phyloP scores from a whole-genome alignment of 108 stramenopile species.

The Schizochytrium sp. region DNA sequence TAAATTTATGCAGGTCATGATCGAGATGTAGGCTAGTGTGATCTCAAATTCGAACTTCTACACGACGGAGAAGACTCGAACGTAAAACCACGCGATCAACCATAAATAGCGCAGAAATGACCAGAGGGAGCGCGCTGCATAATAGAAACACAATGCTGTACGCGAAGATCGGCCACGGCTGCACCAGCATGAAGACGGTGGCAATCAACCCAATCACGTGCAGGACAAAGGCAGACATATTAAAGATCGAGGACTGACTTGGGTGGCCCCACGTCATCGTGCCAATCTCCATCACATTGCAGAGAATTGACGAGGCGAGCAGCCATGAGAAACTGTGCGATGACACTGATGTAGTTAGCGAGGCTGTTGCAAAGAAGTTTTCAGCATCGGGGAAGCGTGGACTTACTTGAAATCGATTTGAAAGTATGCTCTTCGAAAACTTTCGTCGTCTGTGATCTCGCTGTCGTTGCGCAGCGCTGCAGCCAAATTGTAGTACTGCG shows the following conservation, averaged over 20 bases:
- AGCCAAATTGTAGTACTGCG: constrained; percentile 2
- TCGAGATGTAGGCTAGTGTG: background rate
- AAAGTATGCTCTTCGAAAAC: background rate
- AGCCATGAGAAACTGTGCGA: background rate
- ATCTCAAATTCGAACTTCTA: background rate
- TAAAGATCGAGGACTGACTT: background rate
- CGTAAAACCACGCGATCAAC: background rate
- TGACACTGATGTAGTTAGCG: too few relatives aligned
- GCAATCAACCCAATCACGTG: background rate
- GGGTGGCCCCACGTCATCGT: constrained; percentile 12
- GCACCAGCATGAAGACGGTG: background rate
- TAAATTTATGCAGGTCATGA: too few relatives aligned
- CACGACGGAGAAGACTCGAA: background rate
- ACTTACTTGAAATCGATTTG: constrained; percentile 1
- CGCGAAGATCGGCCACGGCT: constrained; percentile 7
- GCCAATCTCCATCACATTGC: background rate
- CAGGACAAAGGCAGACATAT: background rate
- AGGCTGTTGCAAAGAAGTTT: too few relatives aligned
- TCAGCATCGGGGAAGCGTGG: too few relatives aligned
- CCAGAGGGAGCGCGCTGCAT: background rate
- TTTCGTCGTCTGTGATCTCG: background rate
- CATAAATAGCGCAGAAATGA: background rate
- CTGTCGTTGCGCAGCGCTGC: background rate
- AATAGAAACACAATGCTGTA: background rate
- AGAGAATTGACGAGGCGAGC: background rate